Evolutionary conservation across 2,329 filamentous ascomycete species (phyloP), one percentile per base, ranked within the genome.

Genomic region (Tolypocladium pustulatum): DNA sequence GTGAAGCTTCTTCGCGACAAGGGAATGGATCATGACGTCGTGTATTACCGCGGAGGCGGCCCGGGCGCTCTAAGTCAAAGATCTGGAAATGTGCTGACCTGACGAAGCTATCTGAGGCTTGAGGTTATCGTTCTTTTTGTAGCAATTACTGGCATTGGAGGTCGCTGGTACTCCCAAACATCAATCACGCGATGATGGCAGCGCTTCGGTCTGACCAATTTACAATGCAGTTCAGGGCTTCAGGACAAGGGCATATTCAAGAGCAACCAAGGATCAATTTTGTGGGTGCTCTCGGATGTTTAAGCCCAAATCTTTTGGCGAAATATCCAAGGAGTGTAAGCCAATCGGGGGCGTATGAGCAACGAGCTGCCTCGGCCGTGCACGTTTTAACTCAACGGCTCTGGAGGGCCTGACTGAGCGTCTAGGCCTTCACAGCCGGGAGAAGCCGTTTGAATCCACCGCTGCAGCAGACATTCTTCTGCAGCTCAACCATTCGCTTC

Each of bases 401-500:
- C 4, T 3, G 17, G 27, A 32, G 25, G 46, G 25, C 25, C 27
- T n/a, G 46, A 8, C 15, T 6, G 20, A 17, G 4, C 15, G 15
- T 8, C 27, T 38, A 61, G 4, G 57, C 60, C 59, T 59, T 52
- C 6, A 62, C 57, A 20, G 56, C 54, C 15, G 51, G 38, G 7
- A 65, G 62, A 13, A 84, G 72, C 52, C 82, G 73, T 57, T 76
- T 78, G 72, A 86, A 91, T 3, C 88, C 88, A 51, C 88, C 88
- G 46, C 81, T 74, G 49, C 71, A 72, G 55, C 86, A 85, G 62
- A 91, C 81, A 58, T 83, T 77, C 72, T 85, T 78, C 77, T 91
- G 88, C 65, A 91, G 73, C 65, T 79, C 77, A 4, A 78, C 83
- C 84, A 91, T 91, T 43, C 81, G 79, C 81, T 87, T 88, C 81